phyloP scores from a whole-genome alignment of 768 basidiomycete genomes.

The Mycena polygramma region DNA sequence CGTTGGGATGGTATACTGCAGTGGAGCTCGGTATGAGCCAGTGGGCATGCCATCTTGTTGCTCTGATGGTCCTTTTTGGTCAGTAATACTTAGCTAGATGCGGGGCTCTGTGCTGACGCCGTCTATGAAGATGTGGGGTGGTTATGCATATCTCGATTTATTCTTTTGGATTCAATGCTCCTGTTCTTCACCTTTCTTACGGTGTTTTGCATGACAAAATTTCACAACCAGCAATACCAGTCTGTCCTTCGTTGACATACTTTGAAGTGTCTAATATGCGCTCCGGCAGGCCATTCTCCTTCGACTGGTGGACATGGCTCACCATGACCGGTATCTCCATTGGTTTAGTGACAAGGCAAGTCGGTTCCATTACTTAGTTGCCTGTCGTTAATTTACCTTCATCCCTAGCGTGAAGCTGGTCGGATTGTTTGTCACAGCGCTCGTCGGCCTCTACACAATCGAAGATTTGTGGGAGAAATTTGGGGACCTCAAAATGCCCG shows the following conservation, averaged over 20 bases:
- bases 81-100: slow-evolving; percentile 42
- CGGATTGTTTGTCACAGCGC: slow-evolving; percentile 93
- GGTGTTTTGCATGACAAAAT: slow-evolving; percentile 94
- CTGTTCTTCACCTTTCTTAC: slow-evolving; percentile 98
- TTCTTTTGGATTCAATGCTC: slow-evolving; percentile 98
- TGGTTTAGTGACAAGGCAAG: slow-evolving; percentile 92
- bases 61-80: slow-evolving; percentile 95
- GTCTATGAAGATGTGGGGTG: slow-evolving; percentile 87
- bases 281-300: slow-evolving; percentile 81
- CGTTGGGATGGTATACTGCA: slow-evolving; percentile 96
- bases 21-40: slow-evolving; percentile 93
- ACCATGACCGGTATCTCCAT: slow-evolving; percentile 94
- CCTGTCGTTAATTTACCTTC: slow-evolving; percentile 10
- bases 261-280: slow-evolving; percentile 31
- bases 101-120: slow-evolving; percentile 9
- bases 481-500: slow-evolving; percentile 92
- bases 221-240: slow-evolving; percentile 97
- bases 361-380: not conserved
- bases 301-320: slow-evolving; percentile 99
- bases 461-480: slow-evolving; percentile 99
- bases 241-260: slow-evolving; percentile 54
- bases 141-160: slow-evolving; percentile 97
- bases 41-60: slow-evolving; percentile 91
- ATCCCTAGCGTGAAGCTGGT: slow-evolving; percentile 90
- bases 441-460: slow-evolving; percentile 96